Evolutionary conservation across 495 filamentous ascomycete species (phyloP), one percentile per base, ranked within the genome.

Genomic region (Lasiosphaeria miniovina): DNA sequence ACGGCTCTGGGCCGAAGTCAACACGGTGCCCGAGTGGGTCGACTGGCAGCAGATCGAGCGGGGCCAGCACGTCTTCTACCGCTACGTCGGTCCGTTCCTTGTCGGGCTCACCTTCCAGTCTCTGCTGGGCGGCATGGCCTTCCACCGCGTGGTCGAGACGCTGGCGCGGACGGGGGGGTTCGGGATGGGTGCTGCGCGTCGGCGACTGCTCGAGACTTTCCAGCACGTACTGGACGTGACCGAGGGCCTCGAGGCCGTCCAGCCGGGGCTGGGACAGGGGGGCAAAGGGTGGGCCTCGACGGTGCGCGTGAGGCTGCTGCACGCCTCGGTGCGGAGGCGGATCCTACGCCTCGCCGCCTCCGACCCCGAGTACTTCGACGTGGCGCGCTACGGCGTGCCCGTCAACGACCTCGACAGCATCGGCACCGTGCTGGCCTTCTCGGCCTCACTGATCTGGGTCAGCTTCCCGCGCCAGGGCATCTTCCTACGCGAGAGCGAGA

Each of bases 111-210:
- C 87, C 52, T 90, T 86, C 64, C 79, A 87, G 49, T 83, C 80
- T 51, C 72, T 90, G 4, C 75, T 90, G 36, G 88, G 86, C 7
- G 88, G 87, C 12, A 81, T 88, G 80, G 84, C 80, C 6, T 77
- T 82, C 12, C 75, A 72, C 0, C 76, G 88, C 14, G 82, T 92
- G 3, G 88, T 89, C 36, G 88, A 93, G 68, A 90, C 88, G 0
- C 79, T 94, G 3, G 77, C 86, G 15, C 80, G 90, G 15, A 96
- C 90, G 11, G 90, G 90, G 14, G 90, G 90, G 0, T 95, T 95
- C 71, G 82, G 84, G 6, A 80, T 80, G 0, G 82, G 86, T 61
- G 84, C 88, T 6, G 88, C 89, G 4, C 81, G 84, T 41, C 82
- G 83, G 14, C 74, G 91, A 46, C 74, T 94, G 41, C 85, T 89